Evolutionary conservation across 352 stramenopile genomes (phyloP).

Genomic region (Peronospora belbahrii): DNA sequence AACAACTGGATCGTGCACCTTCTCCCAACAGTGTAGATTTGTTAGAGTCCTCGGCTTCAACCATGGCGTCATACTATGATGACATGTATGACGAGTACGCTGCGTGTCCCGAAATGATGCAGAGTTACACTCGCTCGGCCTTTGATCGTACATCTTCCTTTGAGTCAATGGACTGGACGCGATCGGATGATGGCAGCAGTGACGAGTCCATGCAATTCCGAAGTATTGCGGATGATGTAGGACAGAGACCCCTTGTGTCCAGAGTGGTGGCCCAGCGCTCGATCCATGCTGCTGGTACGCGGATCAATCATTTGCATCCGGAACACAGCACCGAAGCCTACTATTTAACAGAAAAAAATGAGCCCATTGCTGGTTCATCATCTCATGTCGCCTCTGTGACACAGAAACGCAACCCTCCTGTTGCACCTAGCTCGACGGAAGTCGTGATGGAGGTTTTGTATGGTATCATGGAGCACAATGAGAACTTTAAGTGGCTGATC

Average conservation of each 20-base stretch:
- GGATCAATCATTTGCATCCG: constrained; percentile 10
- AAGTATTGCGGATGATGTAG: constrained; percentile 26
- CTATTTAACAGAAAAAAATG: constrained; percentile 25
- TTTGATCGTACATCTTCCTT: constrained; percentile 31
- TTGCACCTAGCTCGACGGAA: constrained; percentile 30
- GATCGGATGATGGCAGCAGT: constrained; percentile 31
- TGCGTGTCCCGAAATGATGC: constrained; percentile 17
- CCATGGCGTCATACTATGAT: constrained; percentile 56
- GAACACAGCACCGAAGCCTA: constrained; percentile 18
- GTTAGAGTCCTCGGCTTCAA: constrained; percentile 62
- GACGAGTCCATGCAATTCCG: constrained; percentile 24
- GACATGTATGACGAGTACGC: constrained; percentile 50
- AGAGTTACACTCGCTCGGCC: constrained; percentile 31
- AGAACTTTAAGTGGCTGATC: constrained; percentile 50
- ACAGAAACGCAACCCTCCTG: background rate
- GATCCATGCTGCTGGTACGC: background rate
- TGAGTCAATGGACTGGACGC: constrained; percentile 40
- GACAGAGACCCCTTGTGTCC: constrained; percentile 16
- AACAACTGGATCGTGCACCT: constrained; percentile 23
- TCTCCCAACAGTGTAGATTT: constrained; percentile 39
- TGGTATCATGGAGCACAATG: constrained; percentile 49
- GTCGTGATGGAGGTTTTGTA: constrained; percentile 58
- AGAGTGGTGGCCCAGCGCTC: constrained; percentile 7
- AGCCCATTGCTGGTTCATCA: constrained; percentile 11
- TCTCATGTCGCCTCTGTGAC: constrained; percentile 7